Evolutionary conservation across 768 basidiomycete species (phyloP).

Genomic region (Kwoniella sp.): DNA sequence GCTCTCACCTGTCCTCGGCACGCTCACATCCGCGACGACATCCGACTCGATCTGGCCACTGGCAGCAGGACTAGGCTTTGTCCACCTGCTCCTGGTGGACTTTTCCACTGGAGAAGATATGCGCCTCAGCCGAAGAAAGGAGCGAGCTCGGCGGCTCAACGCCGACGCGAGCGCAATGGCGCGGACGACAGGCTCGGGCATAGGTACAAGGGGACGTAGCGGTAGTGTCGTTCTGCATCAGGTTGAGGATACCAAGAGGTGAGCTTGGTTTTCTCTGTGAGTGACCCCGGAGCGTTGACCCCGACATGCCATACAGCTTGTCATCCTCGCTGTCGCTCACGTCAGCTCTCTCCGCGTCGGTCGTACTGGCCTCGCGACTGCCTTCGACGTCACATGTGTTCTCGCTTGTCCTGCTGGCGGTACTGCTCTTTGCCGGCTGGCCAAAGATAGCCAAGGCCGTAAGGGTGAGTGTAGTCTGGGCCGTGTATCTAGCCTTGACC

Average conservation of each 20-base stretch:
- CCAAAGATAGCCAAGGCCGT: conserved; percentile 36
- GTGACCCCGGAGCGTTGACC: background rate
- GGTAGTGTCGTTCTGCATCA: conserved; percentile 7
- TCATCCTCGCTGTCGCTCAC: conserved; percentile 51
- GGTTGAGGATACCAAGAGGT: conserved; percentile 36
- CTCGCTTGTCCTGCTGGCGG: conserved; percentile 56
- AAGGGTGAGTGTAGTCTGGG: conserved; percentile 22
- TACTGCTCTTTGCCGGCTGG: conserved; percentile 43
- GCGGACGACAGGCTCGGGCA: conserved; percentile 3
- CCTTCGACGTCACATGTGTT: conserved; percentile 80
- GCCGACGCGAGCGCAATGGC: conserved; percentile 1
- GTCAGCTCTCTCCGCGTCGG: conserved; percentile 84
- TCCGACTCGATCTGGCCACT: conserved; percentile 96
- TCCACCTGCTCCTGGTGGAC: conserved; percentile 79
- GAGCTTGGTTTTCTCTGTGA: background rate
- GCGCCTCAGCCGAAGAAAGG: conserved; percentile 17
- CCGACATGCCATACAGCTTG: conserved; percentile 22
- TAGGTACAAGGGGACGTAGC: conserved; percentile 17
- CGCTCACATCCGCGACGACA: conserved; percentile 88
- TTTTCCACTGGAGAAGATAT: conserved; percentile 50
- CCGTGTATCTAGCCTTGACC: background rate
- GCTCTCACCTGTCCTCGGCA: conserved; percentile 82
- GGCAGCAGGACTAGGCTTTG: conserved; percentile 72
- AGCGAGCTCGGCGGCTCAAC: conserved; percentile 2
- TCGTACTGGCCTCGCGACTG: conserved; percentile 87